Percentiles rank a stretch among this genome's conserved stretches.
Conservation (phyloP, 225 moss, liverwort and hornwort species). For the Physcomitrium patens region DNA sequence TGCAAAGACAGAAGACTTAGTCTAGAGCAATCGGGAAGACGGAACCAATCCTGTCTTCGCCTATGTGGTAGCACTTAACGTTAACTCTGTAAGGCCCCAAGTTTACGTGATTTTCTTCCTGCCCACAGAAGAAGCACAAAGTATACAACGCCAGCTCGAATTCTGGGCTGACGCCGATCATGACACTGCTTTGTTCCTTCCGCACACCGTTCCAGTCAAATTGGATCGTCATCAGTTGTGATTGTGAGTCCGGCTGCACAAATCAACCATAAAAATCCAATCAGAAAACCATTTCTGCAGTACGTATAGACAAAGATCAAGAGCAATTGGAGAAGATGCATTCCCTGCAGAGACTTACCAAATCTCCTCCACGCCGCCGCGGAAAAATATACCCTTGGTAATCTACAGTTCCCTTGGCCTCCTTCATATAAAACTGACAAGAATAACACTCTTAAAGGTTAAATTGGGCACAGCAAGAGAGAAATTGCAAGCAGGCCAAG, state of each 20-base stretch:
- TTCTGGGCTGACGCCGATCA: conserved; percentile 97
- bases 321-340: neutral
- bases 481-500: neutral
- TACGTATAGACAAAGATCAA: conserved; percentile 7
- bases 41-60: conserved; percentile 80
- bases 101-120: conserved; percentile 75
- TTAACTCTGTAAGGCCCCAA: conserved; percentile 88
- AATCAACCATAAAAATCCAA: conserved; percentile 1
- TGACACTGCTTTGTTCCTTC: conserved; percentile 81
- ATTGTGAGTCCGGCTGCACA: conserved; percentile 79
- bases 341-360: conserved; percentile 33
- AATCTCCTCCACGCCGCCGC: conserved; percentile 66
- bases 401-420: conserved; percentile 77
- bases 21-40: conserved; percentile 88
- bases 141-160: conserved; percentile 96
- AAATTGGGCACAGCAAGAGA: neutral
- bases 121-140: conserved; percentile 81
- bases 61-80: conserved; percentile 88
- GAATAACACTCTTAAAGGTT: conserved; percentile 12
- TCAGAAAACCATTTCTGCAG: neutral
- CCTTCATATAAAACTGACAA: conserved; percentile 85
- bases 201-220: conserved; percentile 87
- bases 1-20: conserved; percentile 22
- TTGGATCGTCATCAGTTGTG: conserved; percentile 81
- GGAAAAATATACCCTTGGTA: conserved; percentile 92